Evolutionary conservation across 805 yeast genomes (phyloP), one percentile per base, ranked within the genome.

Genomic region (Yarrowia porcina): DNA sequence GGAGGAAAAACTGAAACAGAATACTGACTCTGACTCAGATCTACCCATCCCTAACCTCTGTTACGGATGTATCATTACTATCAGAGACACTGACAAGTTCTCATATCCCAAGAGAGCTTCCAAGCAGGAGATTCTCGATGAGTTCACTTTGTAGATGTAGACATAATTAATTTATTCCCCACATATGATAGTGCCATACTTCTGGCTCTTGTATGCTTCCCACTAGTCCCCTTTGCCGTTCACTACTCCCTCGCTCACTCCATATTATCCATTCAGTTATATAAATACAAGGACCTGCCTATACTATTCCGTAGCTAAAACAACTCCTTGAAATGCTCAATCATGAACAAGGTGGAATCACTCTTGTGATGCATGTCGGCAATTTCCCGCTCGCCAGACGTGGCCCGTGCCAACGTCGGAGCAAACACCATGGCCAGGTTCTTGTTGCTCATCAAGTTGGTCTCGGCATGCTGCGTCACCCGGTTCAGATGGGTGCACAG

Each of bases 401-500:
- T 76, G 69, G 90, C 96, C 52, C 96, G 80, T 0, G 91, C 87
- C 45, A 94, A 75, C 8, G 97, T 90, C 3, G 99, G 98, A 1
- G 97, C 96, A 79, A 94, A 94, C 8, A 93, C 97, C 45, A 94
- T 90, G 0, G 97, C 86, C 61, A 94, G 75, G 69, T 94, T 91
- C 73, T 85, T 85, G 68, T 82, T 78, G 42, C 82, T 89, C 99
- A 94, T 94, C 72, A 92, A 80, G 72, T 92, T 94, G 45, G 74
- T 71, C 12, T 73, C 73, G 47, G 83, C 78, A 71, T 80, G 78
- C 27, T 76, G 72, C 39, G 84, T 82, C 32, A 94, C 86, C 63
- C 77, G 74, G 49, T 79, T 74, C 67, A 94, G 77, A 77, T 94
- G 99, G 47, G 76, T 76, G 56, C 88, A 77, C 39, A 94, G 75